phyloP scores from a whole-genome alignment of 2,329 filamentous ascomycete genomes.

The Paramyrothecium sp. region DNA sequence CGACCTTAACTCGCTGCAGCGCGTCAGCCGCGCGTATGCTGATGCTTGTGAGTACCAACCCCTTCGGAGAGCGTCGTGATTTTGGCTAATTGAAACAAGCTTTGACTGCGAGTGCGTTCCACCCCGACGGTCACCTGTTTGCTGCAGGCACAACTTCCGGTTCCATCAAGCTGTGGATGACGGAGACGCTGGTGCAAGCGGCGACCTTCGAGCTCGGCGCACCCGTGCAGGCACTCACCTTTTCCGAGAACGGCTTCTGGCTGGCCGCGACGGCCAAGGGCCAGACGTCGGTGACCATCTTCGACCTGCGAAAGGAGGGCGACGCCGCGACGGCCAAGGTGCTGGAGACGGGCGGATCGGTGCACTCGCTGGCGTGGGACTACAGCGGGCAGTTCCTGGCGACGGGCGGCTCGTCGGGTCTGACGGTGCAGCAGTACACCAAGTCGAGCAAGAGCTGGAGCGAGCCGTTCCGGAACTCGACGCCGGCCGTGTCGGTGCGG shows the following conservation, averaged over 20 bases:
- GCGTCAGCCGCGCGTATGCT: constrained; percentile 75
- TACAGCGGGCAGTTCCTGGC: constrained; percentile 93
- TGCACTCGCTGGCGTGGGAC: constrained; percentile 82
- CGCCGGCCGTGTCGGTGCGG: constrained; percentile 68
- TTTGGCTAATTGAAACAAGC: constrained; percentile 43
- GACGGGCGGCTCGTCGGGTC: constrained; percentile 72
- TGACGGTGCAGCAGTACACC: constrained; percentile 85
- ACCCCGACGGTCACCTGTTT: constrained; percentile 94
- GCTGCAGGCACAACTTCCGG: constrained; percentile 79
- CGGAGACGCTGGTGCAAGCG: constrained; percentile 73
- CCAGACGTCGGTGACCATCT: constrained; percentile 78
- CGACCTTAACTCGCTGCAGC: constrained; percentile 66
- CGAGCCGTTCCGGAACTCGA: constrained; percentile 75
- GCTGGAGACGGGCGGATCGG: constrained; percentile 79
- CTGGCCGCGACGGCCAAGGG: constrained; percentile 79
- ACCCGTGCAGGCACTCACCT: constrained; percentile 73
- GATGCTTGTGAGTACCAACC: constrained; percentile 66
- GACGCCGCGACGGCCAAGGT: constrained; percentile 78
- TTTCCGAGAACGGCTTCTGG: constrained; percentile 98
- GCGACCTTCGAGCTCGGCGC: constrained; percentile 70
- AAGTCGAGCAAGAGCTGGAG: constrained; percentile 89
- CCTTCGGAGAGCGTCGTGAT: neutral
- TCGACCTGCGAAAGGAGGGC: constrained; percentile 89
- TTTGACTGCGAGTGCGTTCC: constrained; percentile 78
- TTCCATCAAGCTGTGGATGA: constrained; percentile 85